Evolutionary conservation across 352 stramenopile species (phyloP), one percentile per base, ranked within the genome.

Genomic region (Phytophthora pluvialis): DNA sequence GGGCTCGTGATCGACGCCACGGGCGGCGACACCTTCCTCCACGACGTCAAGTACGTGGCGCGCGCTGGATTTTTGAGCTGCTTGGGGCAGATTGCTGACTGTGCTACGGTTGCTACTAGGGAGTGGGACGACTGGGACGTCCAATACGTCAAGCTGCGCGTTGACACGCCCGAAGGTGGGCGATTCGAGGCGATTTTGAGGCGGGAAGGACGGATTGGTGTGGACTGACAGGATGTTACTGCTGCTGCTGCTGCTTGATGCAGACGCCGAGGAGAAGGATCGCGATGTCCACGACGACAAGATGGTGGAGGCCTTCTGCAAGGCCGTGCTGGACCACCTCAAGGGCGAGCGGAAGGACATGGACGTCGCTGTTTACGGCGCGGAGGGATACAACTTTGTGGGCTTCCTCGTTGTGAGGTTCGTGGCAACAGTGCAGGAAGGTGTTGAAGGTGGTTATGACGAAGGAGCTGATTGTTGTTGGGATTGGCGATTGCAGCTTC

Each of bases 121-220:
- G 88, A 96, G 68, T 96, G 88, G 88, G 80, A 93, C 25, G 88
- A 96, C 55, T 96, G 88, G 88, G 88, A 96, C 45, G 88, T 96
- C 1, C 67, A 91, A 38, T 96, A 89, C 50, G 72, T 89, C 32
- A 94, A 96, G 60, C 72, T 96, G 35, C 62, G 48, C 3, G 60
- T 80, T 6, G 57, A 69, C 28, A 70, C 71, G 12, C 49, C 72
- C 2, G 77, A 83, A 73, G 77, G 77, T 88, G 33, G 8, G 36
- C 43, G 21, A 44, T 48, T 15, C 1, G 8, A 44, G 44, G 15
- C 13, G 6, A 3, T 31, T 46, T 62, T 15, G 18, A 11, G 29
- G 12, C 8, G 25, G 8, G 10, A 44, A 25, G 18, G 1, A 28
- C 12, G 18, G 10, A 29, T 10, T 35, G 47, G 33, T 50, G 43